Evolutionary conservation across 257 asterid species (phyloP).

Genomic region (Knoxia roxburghii): DNA sequence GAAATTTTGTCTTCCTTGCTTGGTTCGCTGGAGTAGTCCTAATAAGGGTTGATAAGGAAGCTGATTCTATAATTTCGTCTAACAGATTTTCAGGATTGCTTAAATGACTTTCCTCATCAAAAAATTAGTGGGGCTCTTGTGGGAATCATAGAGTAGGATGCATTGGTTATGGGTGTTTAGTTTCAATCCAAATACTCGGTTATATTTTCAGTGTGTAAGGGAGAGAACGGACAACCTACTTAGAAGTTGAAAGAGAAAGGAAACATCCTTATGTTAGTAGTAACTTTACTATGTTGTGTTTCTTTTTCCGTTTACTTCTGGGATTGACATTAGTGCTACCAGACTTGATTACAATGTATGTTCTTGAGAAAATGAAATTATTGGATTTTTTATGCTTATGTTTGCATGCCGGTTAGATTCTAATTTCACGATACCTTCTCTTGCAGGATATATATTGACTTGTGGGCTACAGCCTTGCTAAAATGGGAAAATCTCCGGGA

Average conservation of each 20-base stretch:
- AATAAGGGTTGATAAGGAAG: not conserved
- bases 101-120: too few relatives aligned
- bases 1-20: not conserved
- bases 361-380: too few relatives aligned
- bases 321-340: not conserved
- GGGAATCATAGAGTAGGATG: too few relatives aligned
- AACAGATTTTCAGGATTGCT: not conserved
- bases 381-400: not conserved
- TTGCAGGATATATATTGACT: constrained; percentile 5
- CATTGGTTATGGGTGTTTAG: not conserved
- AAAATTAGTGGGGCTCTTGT: too few relatives aligned
- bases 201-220: not conserved
- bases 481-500: constrained; percentile 71
- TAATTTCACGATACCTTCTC: not conserved
- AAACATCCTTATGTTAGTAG: not conserved
- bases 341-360: not conserved
- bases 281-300: not conserved
- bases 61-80: not conserved
- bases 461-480: constrained; percentile 9
- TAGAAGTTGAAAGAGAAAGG: not conserved
- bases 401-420: not conserved
- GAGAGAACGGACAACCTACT: not conserved
- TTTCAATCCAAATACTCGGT: not conserved
- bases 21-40: not conserved
- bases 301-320: not conserved